A percentile compares a stretch with the other conserved stretches of the same genome.
These are phyloP conservation scores for Mortierella sp. DNA, from an alignment of 371 early-diverging fungal genomes.

Conservation along the genomic window DNA sequence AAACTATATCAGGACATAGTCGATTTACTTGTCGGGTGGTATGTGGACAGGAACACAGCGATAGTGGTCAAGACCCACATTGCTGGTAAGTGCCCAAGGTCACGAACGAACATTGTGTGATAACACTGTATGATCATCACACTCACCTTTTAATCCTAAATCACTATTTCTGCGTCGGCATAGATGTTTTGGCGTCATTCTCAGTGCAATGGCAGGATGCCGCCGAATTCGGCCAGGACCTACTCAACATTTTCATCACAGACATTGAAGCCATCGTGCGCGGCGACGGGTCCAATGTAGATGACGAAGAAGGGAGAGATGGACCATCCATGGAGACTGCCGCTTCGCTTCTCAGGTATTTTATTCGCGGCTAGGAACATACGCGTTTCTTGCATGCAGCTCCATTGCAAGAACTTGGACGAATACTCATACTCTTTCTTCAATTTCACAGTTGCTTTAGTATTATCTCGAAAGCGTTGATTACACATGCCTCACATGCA, in stretches of 20 bases:
- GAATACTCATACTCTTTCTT: not conserved
- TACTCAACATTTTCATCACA: constrained; percentile 44
- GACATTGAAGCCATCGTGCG: constrained; percentile 23
- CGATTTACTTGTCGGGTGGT: constrained; percentile 79
- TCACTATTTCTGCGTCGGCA: constrained; percentile 15
- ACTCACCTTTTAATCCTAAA: not conserved
- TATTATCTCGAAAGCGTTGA: constrained; percentile 32
- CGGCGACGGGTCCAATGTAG: not conserved
- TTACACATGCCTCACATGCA: constrained; percentile 6
- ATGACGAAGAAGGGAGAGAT: not conserved
- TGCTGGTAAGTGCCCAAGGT: constrained; percentile 53
- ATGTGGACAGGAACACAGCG: constrained; percentile 65
- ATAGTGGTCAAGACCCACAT: constrained; percentile 59
- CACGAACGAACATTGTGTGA: not conserved
- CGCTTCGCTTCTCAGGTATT: constrained; percentile 32
- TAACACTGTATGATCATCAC: not conserved
- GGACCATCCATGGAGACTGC: constrained; percentile 17
- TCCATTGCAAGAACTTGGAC: no score
- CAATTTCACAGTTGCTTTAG: constrained; percentile 28
- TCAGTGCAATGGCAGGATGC: constrained; percentile 32
- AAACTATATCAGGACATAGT: constrained; percentile 65
- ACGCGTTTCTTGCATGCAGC: no score
- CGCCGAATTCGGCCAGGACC: constrained; percentile 36
- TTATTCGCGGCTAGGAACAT: no score
- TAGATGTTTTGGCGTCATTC: constrained; percentile 57